A percentile compares a stretch with the other conserved stretches of the same genome.
phyloP scores from a whole-genome alignment of 345 rosid species.

The Eucalyptus globulus region DNA sequence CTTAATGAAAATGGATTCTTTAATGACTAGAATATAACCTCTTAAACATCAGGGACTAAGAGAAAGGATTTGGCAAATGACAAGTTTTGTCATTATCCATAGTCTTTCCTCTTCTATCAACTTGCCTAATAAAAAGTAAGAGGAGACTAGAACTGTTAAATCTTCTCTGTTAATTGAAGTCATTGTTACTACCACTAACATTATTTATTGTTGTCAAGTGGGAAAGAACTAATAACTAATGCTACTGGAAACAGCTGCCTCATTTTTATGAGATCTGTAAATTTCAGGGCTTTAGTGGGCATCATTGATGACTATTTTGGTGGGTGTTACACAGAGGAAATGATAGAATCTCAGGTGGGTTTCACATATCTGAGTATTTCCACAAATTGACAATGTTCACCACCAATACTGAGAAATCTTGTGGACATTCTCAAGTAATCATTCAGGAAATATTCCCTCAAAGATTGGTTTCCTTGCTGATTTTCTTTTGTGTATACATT shows the following conservation, averaged over 20 bases:
- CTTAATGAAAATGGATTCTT: neutral
- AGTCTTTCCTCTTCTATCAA: neutral
- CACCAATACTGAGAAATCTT: neutral
- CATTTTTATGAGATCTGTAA: neutral
- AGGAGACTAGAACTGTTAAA: neutral
- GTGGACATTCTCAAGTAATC: neutral
- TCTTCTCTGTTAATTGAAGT: neutral
- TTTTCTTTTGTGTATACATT: neutral
- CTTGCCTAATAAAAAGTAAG: neutral
- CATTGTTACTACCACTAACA: neutral
- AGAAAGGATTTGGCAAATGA: neutral
- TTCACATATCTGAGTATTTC: neutral
- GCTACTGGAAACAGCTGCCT: neutral
- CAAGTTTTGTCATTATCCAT: neutral
- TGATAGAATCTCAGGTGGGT: slow-evolving; percentile 91
- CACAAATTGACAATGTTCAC: neutral
- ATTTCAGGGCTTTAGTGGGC: slow-evolving; percentile 80
- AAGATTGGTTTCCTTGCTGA: neutral
- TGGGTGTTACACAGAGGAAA: slow-evolving; percentile 87
- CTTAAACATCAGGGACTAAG: neutral
- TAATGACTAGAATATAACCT: neutral
- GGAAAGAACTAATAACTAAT: neutral
- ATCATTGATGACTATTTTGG: slow-evolving; percentile 86
- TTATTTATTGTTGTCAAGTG: neutral
- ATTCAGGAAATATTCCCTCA: neutral